Evolutionary conservation across 1,284 basidiomycete species (phyloP).

Genomic region (Ceratobasidium sp.): DNA sequence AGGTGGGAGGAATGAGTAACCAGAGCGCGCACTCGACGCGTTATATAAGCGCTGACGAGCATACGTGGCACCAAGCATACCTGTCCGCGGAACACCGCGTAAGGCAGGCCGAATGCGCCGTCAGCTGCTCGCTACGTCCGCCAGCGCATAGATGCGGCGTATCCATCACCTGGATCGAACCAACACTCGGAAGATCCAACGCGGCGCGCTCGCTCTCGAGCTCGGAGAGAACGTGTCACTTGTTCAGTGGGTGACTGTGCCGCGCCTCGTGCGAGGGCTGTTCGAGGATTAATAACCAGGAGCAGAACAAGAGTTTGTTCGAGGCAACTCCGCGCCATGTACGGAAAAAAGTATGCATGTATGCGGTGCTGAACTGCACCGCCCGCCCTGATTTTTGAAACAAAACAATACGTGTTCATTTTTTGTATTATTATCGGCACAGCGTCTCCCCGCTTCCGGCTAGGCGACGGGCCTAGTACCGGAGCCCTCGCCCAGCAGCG

Average conservation of each 20-base stretch:
- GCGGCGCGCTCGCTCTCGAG: slow-evolving; percentile 26
- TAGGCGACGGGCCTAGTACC: slow-evolving; percentile 27
- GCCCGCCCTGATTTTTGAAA: slow-evolving; percentile 13
- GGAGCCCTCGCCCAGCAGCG: slow-evolving; percentile 39
- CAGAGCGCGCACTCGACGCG: slow-evolving; percentile 24
- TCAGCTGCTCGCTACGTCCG: slow-evolving; percentile 10
- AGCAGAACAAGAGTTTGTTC: slow-evolving; percentile 5
- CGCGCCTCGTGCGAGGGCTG: slow-evolving; percentile 15
- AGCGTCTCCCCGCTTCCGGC: slow-evolving; percentile 7
- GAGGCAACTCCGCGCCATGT: not conserved
- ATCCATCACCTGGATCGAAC: slow-evolving; percentile 4
- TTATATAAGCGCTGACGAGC: slow-evolving; percentile 41
- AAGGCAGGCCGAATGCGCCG: slow-evolving; percentile 30
- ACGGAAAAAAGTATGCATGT: not conserved
- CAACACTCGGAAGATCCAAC: slow-evolving; percentile 13
- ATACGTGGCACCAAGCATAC: slow-evolving; percentile 34
- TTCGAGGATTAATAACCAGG: slow-evolving; percentile 8
- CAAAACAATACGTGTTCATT: slow-evolving; percentile 17
- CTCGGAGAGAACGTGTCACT: slow-evolving; percentile 43
- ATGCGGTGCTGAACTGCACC: slow-evolving; percentile 20
- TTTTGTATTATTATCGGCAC: not conserved
- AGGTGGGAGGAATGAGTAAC: slow-evolving; percentile 14
- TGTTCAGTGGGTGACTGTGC: slow-evolving; percentile 28
- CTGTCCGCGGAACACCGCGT: slow-evolving; percentile 29
- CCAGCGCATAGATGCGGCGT: slow-evolving; percentile 38